A percentile compares a stretch with the other conserved stretches of the same genome.
Evolutionary conservation across 768 basidiomycete genomes (phyloP).

Genomic region (Crucibulum laeve): DNA sequence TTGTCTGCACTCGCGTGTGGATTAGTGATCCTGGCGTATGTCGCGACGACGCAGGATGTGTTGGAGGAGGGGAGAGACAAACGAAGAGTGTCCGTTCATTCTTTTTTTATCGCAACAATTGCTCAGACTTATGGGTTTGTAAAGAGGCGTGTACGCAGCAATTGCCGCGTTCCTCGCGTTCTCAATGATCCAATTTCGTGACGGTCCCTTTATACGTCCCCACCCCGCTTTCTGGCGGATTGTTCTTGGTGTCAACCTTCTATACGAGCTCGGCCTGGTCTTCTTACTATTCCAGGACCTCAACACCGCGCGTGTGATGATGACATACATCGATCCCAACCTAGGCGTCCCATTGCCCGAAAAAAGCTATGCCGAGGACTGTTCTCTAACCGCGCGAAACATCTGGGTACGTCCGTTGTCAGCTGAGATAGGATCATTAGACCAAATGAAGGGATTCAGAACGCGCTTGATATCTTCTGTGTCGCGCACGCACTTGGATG

Average conservation of each 20-base stretch:
- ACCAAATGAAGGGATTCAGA: slow-evolving; percentile 30
- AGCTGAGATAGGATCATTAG: slow-evolving; percentile 1
- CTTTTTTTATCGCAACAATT: neutral
- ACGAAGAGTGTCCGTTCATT: slow-evolving; percentile 60
- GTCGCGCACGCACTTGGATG: slow-evolving; percentile 82
- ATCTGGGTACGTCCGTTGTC: slow-evolving; percentile 53
- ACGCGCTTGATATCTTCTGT: slow-evolving; percentile 84
- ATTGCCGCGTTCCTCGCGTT: slow-evolving; percentile 73
- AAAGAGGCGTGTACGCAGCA: slow-evolving; percentile 74
- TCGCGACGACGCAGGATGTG: slow-evolving; percentile 82
- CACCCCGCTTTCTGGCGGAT: slow-evolving; percentile 86
- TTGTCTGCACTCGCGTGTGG: slow-evolving; percentile 68
- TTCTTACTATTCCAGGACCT: slow-evolving; percentile 87
- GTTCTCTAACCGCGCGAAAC: slow-evolving; percentile 53
- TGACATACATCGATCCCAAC: slow-evolving; percentile 71
- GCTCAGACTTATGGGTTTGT: neutral
- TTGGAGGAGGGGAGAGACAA: slow-evolving; percentile 81
- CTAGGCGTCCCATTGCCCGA: slow-evolving; percentile 74
- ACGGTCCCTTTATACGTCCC: slow-evolving; percentile 85
- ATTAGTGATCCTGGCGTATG: slow-evolving; percentile 68
- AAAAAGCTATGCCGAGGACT: slow-evolving; percentile 84
- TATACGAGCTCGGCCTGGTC: slow-evolving; percentile 80
- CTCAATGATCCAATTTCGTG: slow-evolving; percentile 85
- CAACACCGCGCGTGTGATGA: slow-evolving; percentile 69
- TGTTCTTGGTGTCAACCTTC: slow-evolving; percentile 73